Percentiles rank a stretch among this genome's conserved stretches.
Evolutionary conservation across 208 protist species (phyloP).

Genomic region (Borovskyia barvae): DNA sequence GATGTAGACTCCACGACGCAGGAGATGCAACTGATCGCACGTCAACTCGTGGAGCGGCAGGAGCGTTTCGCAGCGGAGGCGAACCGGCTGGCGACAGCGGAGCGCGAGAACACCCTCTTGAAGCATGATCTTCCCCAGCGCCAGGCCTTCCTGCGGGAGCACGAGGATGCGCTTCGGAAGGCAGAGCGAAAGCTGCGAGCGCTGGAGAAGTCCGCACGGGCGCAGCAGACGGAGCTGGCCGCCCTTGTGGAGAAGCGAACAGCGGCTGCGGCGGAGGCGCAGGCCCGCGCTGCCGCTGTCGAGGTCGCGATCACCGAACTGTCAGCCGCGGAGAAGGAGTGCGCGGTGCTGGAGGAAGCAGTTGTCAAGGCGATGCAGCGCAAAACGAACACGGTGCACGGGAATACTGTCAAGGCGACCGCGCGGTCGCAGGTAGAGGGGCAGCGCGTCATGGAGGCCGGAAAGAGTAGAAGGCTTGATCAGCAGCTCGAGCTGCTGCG

Average conservation of each 20-base stretch:
- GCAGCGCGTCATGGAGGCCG: conserved; percentile 81
- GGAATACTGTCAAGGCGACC: conserved; percentile 67
- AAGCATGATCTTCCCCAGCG: conserved; percentile 84
- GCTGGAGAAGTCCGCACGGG: conserved; percentile 41
- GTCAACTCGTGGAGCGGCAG: conserved; percentile 76
- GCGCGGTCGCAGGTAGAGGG: conserved; percentile 55
- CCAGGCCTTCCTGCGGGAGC: conserved; percentile 67
- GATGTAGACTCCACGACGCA: conserved; percentile 38
- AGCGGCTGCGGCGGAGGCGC: conserved; percentile 42
- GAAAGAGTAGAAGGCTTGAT: conserved; percentile 87
- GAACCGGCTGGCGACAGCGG: conserved; percentile 71
- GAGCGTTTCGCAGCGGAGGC: conserved; percentile 70
- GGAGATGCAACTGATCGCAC: conserved; percentile 27
- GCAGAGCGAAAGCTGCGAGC: conserved; percentile 26
- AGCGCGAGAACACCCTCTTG: conserved; percentile 81
- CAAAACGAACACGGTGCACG: conserved; percentile 63
- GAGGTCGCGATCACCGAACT: conserved; percentile 59
- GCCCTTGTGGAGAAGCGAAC: conserved; percentile 50
- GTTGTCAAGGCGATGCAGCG: conserved; percentile 57
- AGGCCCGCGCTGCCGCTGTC: conserved; percentile 48
- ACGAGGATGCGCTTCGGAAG: conserved; percentile 65
- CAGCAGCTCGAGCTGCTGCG: conserved; percentile 88
- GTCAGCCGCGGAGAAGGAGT: conserved; percentile 53
- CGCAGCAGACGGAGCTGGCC: conserved; percentile 61
- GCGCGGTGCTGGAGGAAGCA: conserved; percentile 58